These are phyloP conservation scores for Paramecium pentaurelia DNA, from an alignment of 73 alveolate genomes.

Conservation along the genomic window DNA sequence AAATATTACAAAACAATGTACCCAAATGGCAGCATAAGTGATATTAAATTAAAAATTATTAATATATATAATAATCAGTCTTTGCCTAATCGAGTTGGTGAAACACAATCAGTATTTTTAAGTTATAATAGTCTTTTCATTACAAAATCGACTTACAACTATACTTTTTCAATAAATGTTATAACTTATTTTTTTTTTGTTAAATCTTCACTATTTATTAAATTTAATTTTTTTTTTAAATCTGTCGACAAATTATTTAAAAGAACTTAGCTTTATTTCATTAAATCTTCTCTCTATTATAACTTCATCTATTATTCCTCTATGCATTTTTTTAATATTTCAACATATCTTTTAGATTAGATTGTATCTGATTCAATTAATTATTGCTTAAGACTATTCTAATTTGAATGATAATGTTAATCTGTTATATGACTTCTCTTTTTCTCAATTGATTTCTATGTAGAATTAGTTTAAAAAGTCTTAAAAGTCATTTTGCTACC, in stretches of 20 bases:
- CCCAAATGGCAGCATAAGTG: neutral
- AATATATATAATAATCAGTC: neutral
- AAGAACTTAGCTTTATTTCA: neutral
- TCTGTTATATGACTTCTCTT: neutral
- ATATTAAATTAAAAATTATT: neutral
- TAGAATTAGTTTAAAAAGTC: neutral
- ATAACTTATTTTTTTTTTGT: neutral
- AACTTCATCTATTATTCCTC: neutral
- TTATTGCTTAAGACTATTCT: neutral
- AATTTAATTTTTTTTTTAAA: neutral
- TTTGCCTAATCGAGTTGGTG: neutral
- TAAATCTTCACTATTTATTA: neutral
- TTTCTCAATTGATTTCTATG: neutral
- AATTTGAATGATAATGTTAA: neutral
- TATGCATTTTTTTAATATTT: neutral
- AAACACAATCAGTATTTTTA: neutral
- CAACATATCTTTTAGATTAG: neutral
- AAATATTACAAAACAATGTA: neutral
- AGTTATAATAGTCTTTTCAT: neutral
- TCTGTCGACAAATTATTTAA: neutral
- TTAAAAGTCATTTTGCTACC: neutral
- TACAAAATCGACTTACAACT: neutral
- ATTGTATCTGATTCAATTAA: neutral
- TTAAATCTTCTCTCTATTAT: neutral
- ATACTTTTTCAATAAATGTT: neutral